phyloP scores from a whole-genome alignment of 768 basidiomycete species.

The Naganishia randhawae region DNA sequence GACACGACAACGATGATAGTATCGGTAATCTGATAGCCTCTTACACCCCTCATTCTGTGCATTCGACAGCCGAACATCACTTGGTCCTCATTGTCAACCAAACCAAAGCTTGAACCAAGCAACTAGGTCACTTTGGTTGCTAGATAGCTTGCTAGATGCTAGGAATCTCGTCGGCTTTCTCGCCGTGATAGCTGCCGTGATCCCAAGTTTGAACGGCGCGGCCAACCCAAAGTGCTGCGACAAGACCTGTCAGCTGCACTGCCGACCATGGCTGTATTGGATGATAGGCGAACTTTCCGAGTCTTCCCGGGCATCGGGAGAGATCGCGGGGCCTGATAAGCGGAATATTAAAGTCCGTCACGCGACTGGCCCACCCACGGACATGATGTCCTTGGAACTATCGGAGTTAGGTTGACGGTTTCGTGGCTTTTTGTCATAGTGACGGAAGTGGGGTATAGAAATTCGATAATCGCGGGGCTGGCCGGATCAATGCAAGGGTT shows the following conservation, averaged over 20 bases:
- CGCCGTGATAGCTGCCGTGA: constrained; percentile 2
- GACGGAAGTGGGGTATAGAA: constrained; percentile 18
- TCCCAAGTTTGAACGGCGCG: neutral
- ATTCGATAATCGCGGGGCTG: constrained; percentile 6
- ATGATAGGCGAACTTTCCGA: too few species aligned
- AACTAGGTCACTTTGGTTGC: too few species aligned
- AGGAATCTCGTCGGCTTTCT: neutral
- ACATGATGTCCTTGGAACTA: constrained; percentile 2
- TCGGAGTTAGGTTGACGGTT: constrained; percentile 2
- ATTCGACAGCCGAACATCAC: too few species aligned
- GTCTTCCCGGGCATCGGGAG: neutral
- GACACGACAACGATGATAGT: too few species aligned
- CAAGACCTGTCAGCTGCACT: neutral
- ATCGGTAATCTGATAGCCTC: too few species aligned
- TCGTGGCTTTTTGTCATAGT: neutral
- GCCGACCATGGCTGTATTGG: neutral
- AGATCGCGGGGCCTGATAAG: neutral
- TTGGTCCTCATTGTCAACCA: too few species aligned
- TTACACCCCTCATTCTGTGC: too few species aligned
- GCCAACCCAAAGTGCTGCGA: neutral
- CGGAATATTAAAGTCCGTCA: neutral
- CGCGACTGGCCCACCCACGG: neutral
- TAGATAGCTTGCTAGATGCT: neutral
- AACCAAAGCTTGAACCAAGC: neutral
- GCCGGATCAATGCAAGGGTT: neutral